Conservation (phyloP, 257 asterid species). For the Asclepias syriaca region DNA sequence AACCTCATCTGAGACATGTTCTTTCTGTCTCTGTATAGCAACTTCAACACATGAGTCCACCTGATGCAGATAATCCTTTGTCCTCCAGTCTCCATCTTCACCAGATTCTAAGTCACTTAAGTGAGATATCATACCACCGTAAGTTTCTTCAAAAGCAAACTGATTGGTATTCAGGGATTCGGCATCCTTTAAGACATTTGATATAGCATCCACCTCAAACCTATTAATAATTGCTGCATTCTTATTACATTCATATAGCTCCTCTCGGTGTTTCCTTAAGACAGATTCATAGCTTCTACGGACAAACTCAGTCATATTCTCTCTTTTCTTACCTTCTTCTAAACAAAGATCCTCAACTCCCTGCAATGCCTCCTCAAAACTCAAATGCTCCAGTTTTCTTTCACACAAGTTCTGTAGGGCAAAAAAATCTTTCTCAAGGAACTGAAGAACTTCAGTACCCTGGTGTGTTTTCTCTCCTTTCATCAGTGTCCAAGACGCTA, state of each 20-base stretch:
- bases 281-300: slow-evolving; percentile 64
- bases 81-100: slow-evolving; percentile 77
- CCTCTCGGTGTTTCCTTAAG: slow-evolving; percentile 67
- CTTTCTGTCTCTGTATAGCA: slow-evolving; percentile 91
- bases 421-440: slow-evolving; percentile 77
- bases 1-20: slow-evolving; percentile 86
- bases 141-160: slow-evolving; percentile 74
- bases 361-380: slow-evolving; percentile 87
- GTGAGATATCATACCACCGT: slow-evolving; percentile 57
- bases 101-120: slow-evolving; percentile 77
- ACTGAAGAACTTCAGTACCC: slow-evolving; percentile 62
- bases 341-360: slow-evolving; percentile 75
- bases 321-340: slow-evolving; percentile 87
- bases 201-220: slow-evolving; percentile 79
- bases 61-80: slow-evolving; percentile 68
- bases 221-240: slow-evolving; percentile 41
- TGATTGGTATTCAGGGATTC: slow-evolving; percentile 72
- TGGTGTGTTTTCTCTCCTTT: slow-evolving; percentile 75
- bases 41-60: slow-evolving; percentile 84
- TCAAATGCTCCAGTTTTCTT: slow-evolving; percentile 76
- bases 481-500: slow-evolving; percentile 56
- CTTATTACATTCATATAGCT: slow-evolving; percentile 57
- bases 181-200: slow-evolving; percentile 82
- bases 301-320: slow-evolving; percentile 41
- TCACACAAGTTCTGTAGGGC: slow-evolving; percentile 81